Evolutionary conservation across 2,329 filamentous ascomycete species (phyloP).

Genomic region (Fusarium kyushuense): DNA sequence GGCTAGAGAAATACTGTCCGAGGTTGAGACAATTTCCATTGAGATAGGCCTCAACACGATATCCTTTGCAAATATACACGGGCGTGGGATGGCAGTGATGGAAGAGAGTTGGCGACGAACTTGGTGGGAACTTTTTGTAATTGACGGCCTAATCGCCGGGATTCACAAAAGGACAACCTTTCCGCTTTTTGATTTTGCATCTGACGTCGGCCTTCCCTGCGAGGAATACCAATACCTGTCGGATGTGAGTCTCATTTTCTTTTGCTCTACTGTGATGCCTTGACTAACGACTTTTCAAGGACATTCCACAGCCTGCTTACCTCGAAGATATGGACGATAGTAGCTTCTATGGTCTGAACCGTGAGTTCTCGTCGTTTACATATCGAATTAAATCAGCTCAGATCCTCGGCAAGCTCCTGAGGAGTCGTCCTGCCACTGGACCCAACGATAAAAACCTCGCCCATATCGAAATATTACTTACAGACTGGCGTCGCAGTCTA

Average conservation of each 20-base stretch:
- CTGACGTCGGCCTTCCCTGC: constrained; percentile 81
- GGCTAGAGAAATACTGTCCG: constrained; percentile 73
- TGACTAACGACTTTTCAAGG: constrained; percentile 54
- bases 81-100: constrained; percentile 72
- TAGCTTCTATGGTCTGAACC: constrained; percentile 77
- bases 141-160: constrained; percentile 86
- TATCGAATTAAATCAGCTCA: constrained; percentile 86
- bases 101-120: constrained; percentile 89
- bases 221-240: constrained; percentile 79
- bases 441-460: constrained; percentile 65
- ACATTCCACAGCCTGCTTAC: constrained; percentile 69
- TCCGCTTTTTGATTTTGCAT: constrained; percentile 73
- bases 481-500: constrained; percentile 84
- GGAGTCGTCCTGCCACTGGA: constrained; percentile 63
- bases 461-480: constrained; percentile 65
- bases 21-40: constrained; percentile 78
- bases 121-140: constrained; percentile 88
- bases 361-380: constrained; percentile 83
- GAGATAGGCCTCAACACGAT: constrained; percentile 80
- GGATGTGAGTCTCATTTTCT: constrained; percentile 60
- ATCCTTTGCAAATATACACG: constrained; percentile 73
- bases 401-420: constrained; percentile 82
- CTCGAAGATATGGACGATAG: constrained; percentile 81
- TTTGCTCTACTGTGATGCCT: background rate
- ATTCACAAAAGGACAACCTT: constrained; percentile 80